A percentile compares a stretch with the other conserved stretches of the same genome.
Evolutionary conservation across 1,139 yeast species (phyloP).

Genomic region (Hansenula lynferdii): DNA sequence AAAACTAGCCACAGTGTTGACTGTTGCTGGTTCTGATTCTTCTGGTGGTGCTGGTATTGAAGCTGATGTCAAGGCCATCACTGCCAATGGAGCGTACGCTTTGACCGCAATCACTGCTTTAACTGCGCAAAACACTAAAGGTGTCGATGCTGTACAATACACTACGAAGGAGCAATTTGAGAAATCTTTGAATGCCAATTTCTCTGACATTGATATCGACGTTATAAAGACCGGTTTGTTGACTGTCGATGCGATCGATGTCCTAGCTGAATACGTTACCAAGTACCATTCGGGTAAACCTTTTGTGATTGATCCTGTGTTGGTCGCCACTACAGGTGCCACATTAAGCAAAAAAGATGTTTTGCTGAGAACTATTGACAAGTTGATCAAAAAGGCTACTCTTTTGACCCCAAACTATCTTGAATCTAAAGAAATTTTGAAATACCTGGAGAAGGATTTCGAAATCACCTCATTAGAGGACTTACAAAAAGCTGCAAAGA

Average conservation of each 20-base stretch:
- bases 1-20: constrained; percentile 38
- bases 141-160: constrained; percentile 48
- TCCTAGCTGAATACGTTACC: constrained; percentile 35
- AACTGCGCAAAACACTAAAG: constrained; percentile 76
- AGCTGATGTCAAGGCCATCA: constrained; percentile 82
- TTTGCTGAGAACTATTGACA: constrained; percentile 37
- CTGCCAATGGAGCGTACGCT: constrained; percentile 77
- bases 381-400: constrained; percentile 51
- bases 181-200: constrained; percentile 47
- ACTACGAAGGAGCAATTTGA: constrained; percentile 41
- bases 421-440: constrained; percentile 50
- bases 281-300: constrained; percentile 29
- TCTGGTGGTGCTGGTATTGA: constrained; percentile 97
- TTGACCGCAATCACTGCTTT: constrained; percentile 76
- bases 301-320: constrained; percentile 75
- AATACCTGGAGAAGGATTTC: constrained; percentile 20
- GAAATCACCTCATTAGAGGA: constrained; percentile 29
- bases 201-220: constrained; percentile 61
- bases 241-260: constrained; percentile 50
- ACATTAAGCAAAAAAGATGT: constrained; percentile 45
- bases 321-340: constrained; percentile 77
- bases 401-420: constrained; percentile 72
- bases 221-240: constrained; percentile 84
- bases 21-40: constrained; percentile 81
- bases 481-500: constrained; percentile 36